Evolutionary conservation across 345 rosid genomes (phyloP).

Genomic region (Diplotaxis tenuifolia): DNA sequence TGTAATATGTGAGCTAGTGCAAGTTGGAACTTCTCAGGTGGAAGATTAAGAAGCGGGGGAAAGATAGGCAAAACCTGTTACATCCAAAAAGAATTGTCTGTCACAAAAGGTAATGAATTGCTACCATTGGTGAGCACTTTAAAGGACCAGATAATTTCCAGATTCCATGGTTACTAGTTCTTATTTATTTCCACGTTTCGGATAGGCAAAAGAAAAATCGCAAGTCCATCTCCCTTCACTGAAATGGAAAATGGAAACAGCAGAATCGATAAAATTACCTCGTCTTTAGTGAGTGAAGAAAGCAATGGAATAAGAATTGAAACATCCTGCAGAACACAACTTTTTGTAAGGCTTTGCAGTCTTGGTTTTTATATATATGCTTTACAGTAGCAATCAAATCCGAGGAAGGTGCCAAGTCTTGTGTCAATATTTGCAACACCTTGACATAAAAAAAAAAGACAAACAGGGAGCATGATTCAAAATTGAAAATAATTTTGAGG

Average conservation of each 20-base stretch:
- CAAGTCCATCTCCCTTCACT: conserved; percentile 11
- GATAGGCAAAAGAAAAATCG: background rate
- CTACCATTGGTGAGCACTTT: background rate
- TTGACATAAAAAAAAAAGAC: conserved; percentile 34
- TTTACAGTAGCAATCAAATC: conserved; percentile 83
- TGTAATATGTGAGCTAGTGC: conserved; percentile 94
- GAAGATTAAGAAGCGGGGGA: conserved; percentile 85
- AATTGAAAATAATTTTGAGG: conserved; percentile 13
- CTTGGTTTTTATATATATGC: conserved; percentile 57
- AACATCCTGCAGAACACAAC: conserved; percentile 70
- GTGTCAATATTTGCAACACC: conserved; percentile 95
- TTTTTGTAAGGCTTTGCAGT: conserved; percentile 10
- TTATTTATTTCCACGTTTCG: conserved; percentile 11
- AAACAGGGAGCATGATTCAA: conserved; percentile 28
- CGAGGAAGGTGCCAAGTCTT: conserved; percentile 68
- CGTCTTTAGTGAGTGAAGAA: conserved; percentile 84
- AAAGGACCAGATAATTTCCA: background rate
- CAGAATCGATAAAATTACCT: conserved; percentile 50
- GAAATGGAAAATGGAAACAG: conserved; percentile 1
- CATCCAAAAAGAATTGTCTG: conserved; percentile 1
- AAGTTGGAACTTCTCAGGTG: conserved; percentile 85
- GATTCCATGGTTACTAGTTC: conserved; percentile 16
- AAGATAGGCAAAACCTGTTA: conserved; percentile 88
- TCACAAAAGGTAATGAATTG: background rate
- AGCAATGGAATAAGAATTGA: conserved; percentile 90